Evolutionary conservation across 2,329 filamentous ascomycete genomes (phyloP).

Genomic region (Metarhizium sp.): DNA sequence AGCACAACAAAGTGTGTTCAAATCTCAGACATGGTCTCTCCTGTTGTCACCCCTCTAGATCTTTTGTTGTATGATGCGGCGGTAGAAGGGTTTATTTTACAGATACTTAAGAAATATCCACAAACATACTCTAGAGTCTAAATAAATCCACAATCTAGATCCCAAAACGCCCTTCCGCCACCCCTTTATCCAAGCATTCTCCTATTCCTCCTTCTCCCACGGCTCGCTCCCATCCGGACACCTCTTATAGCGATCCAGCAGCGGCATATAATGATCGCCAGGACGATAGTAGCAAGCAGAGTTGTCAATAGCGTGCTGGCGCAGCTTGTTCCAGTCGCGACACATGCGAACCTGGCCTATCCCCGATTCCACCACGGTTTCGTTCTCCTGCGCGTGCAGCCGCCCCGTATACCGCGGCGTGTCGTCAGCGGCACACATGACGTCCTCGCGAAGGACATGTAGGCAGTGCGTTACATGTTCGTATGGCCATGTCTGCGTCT

Average conservation of each 20-base stretch:
- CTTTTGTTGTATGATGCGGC: no score
- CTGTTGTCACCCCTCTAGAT: no score
- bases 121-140: no score
- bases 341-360: conserved; percentile 16
- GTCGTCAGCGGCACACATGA: conserved; percentile 22
- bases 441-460: conserved; percentile 16
- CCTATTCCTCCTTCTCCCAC: not conserved
- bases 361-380: conserved; percentile 9
- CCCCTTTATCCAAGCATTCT: no score
- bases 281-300: conserved; percentile 8
- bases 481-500: not conserved
- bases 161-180: no score
- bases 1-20: no score
- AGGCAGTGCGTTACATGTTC: conserved; percentile 15
- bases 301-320: conserved; percentile 13
- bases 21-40: no score
- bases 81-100: no score
- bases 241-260: conserved; percentile 4
- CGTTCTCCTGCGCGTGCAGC: not conserved
- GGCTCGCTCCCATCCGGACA: conserved; percentile 5
- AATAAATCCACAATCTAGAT: no score
- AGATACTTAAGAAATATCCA: no score
- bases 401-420: conserved; percentile 16
- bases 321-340: conserved; percentile 17
- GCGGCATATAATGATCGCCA: not conserved